Percentiles rank a stretch among this genome's conserved stretches.
phyloP scores from a whole-genome alignment of 1,284 basidiomycete species.

The Irpex lacteus region DNA sequence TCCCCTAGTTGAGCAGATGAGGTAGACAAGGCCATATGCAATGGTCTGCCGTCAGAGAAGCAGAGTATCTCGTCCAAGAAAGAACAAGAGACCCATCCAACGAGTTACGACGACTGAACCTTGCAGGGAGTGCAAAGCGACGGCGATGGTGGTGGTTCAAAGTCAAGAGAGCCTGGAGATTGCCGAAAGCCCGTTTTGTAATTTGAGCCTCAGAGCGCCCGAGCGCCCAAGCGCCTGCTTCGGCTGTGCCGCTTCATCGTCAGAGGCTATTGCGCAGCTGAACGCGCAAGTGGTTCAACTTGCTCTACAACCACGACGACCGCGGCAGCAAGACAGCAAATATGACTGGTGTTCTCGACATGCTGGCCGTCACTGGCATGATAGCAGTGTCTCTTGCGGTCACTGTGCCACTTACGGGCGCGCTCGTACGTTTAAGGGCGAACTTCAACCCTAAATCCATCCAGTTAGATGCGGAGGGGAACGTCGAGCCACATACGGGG shows the following conservation, averaged over 20 bases:
- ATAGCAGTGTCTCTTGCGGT: conserved; percentile 43
- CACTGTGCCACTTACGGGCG: conserved; percentile 61
- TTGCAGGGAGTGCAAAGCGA: background rate
- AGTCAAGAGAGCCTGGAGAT: conserved; percentile 28
- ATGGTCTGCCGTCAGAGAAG: no score
- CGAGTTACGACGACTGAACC: background rate
- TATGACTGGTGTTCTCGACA: conserved; percentile 23
- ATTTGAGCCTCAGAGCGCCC: background rate
- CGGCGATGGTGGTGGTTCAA: conserved; percentile 35
- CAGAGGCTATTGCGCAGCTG: background rate
- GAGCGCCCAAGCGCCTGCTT: background rate
- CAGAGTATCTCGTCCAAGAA: no score
- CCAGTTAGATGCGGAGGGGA: conserved; percentile 77
- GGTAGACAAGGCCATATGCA: no score
- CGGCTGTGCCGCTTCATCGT: background rate
- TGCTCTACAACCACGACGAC: conserved; percentile 29
- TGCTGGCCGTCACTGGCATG: conserved; percentile 46
- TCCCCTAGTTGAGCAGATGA: no score
- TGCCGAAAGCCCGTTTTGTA: conserved; percentile 7
- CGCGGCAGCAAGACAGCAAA: conserved; percentile 19
- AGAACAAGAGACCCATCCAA: background rate
- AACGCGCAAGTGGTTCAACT: background rate
- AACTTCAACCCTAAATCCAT: conserved; percentile 84
- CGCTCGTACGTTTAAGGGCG: conserved; percentile 71
- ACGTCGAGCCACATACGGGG: conserved; percentile 72